A percentile compares a stretch with the other conserved stretches of the same genome.
phyloP scores from a whole-genome alignment of 176 grass and related monocot genomes.

The Luzula sylvatica region DNA sequence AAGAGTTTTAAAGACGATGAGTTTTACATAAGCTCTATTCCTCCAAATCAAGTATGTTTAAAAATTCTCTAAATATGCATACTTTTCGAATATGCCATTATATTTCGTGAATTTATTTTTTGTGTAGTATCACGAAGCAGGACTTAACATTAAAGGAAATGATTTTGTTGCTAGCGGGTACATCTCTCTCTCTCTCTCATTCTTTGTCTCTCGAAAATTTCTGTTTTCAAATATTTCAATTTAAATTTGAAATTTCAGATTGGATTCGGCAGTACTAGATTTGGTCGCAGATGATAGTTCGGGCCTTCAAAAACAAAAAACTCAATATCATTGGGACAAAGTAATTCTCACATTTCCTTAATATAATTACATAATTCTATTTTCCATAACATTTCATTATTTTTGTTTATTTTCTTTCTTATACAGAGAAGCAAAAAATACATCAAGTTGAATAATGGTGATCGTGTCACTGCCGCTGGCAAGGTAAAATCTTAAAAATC shows the following conservation, averaged over 20 bases:
- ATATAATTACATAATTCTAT: not conserved
- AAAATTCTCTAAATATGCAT: not conserved
- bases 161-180: constrained; percentile 82
- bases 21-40: constrained; percentile 85
- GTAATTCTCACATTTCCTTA: constrained; percentile 23
- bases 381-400: constrained; percentile 3
- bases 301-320: constrained; percentile 75
- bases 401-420: constrained; percentile 27
- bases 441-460: constrained; percentile 79
- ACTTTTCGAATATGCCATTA: not conserved
- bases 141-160: constrained; percentile 56
- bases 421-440: constrained; percentile 67
- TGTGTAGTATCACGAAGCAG: constrained; percentile 81
- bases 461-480: constrained; percentile 78
- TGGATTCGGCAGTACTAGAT: constrained; percentile 91
- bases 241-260: constrained; percentile 34
- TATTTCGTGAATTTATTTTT: not conserved
- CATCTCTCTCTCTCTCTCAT: not conserved
- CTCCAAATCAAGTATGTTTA: constrained; percentile 67
- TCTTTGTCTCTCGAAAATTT: not conserved
- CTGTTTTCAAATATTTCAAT: no score
- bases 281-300: constrained; percentile 85
- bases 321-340: constrained; percentile 94
- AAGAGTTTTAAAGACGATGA: constrained; percentile 79
- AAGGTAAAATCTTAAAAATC: constrained; percentile 42